Base-by-base conservation (phyloP, 805 yeast species). In the Monosporozyma aerobia region DNA sequence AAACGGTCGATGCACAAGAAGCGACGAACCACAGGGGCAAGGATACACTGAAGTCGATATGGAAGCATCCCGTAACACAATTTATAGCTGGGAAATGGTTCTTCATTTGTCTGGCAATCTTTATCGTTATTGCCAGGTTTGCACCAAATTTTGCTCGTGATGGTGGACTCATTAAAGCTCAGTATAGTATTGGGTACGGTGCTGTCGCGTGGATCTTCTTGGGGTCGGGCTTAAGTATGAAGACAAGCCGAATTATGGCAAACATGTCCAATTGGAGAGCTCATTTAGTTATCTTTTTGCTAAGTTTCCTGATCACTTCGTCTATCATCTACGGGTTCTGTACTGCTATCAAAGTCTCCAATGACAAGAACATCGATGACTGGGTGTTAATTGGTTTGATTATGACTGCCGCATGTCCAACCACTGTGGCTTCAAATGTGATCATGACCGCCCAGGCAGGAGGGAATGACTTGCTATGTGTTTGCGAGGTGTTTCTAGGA, bases 371-470 rank as follows among this genome's bases (percentile, higher is more conserved):
- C n/a, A 86, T 89, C 39, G 83, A 82, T 59, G 75, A 78, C 35
- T 88, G 94, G 88, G 77, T 88, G 59, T 71, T 90, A 23, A 85
- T 85, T 13, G 97, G 97, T 0, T 68, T 90, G 54, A 79, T 90
- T 19, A 85, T 88, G 47, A 86, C 96, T 2, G 87, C 87, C 32
- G 79, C 92, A 11, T 87, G 95, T 66, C 97, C 97, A 30, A 90
- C 97, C 8, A 90, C 97, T 0, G 95, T 90, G 19, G 81, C 90
- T 0, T 88, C 96, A 1, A 90, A 90, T 64, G 96, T 90, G 30
- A 90, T 90, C 30, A 90, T 90, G 96, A 90, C 97, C 5, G 77
- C 82, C 51, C 78, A 78, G 54, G 96, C 97, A 0, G 82, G 84
- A 58, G 97, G 96, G 8, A 87, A 89, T 67, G 90, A 81, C 57